Base-by-base conservation (phyloP, 169 alveolate species). In the Cryptosporidium baileyi region DNA sequence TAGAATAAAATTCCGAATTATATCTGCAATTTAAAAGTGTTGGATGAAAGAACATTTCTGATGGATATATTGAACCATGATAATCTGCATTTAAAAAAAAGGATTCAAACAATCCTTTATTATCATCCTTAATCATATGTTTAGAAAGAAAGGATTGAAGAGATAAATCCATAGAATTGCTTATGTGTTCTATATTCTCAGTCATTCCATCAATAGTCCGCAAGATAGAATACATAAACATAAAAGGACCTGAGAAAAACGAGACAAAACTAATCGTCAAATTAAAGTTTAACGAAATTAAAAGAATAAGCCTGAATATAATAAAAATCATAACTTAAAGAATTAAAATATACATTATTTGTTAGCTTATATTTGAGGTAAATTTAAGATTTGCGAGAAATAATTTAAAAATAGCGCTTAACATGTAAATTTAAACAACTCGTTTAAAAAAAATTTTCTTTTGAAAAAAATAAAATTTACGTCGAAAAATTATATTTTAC, bases 131-230 rank as follows among this genome's bases (percentile, higher is more conserved):
- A 19, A 54, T 17, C 0, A 74, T 17, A 51, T 74, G 85, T n/a
- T n/a, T 74, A 5, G 85, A 74, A n/a, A 54, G 43, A 54, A 54
- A 74, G n/a, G 63, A 32, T n/a, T 74, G 85, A n/a, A 74, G 36
- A 3, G 85, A 74, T 17, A 74, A 38, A 45, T 74, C 85, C 65
- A 74, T 36, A 1, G 85, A 74, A 26, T 74, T 52, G 38, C 85
- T 74, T 32, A 74, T 51, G 30, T 74, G 85, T 40, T 74, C 52
- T 11, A 74, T 74, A 57, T 74, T 74, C 26, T 54, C 85, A 6
- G 34, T 26, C 85, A 74, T 74, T 9, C 85, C 85, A 54, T 74
- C 74, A 8, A 74, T 74, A n/a, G 85, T 74, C 11, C 67, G 67
- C n/a, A 74, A 19, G 24, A 74, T 54, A 24, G 85, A 74, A 24